Conservation (phyloP, 163 green algal genomes). For the Prototheca stagnorum region DNA sequence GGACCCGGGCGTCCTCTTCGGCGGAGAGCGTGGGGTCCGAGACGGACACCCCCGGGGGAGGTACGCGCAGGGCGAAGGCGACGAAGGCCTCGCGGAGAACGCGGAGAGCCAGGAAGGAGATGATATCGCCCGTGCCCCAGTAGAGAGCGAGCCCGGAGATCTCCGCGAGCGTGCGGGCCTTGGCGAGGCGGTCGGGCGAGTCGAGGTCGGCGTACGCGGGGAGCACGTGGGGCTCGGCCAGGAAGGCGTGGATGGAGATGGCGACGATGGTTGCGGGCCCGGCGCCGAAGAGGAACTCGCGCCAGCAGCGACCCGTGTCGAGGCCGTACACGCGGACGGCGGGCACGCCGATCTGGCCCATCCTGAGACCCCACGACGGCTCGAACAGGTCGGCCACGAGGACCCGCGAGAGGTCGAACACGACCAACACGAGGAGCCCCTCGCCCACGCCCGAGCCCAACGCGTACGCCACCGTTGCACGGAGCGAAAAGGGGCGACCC, state of each 20-base stretch:
- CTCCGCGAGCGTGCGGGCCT: not conserved
- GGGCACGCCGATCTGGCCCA: not conserved
- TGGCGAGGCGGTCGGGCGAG: not conserved
- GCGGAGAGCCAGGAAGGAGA: not conserved
- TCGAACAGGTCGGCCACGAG: too few relatives aligned
- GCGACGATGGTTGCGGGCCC: not conserved
- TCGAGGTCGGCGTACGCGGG: not conserved
- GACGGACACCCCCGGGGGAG: not conserved
- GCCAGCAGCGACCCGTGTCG: not conserved
- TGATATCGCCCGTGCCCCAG: not conserved
- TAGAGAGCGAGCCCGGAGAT: not conserved
- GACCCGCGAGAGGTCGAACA: constrained; percentile 1
- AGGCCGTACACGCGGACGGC: not conserved
- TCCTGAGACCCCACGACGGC: too few relatives aligned
- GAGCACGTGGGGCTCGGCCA: constrained; percentile 1
- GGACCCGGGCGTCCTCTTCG: too few relatives aligned
- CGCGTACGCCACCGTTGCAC: not conserved
- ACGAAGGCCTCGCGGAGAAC: not conserved
- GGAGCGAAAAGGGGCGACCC: not conserved
- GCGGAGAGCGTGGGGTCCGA: too few relatives aligned
- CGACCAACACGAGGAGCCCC: not conserved
- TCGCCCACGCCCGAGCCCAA: not conserved
- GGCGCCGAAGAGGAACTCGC: not conserved
- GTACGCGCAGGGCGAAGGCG: not conserved
- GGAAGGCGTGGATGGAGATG: not conserved